These are phyloP conservation scores for Fusarium miscanthi DNA, from an alignment of 2,329 filamentous ascomycete species.

Conservation along the genomic window DNA sequence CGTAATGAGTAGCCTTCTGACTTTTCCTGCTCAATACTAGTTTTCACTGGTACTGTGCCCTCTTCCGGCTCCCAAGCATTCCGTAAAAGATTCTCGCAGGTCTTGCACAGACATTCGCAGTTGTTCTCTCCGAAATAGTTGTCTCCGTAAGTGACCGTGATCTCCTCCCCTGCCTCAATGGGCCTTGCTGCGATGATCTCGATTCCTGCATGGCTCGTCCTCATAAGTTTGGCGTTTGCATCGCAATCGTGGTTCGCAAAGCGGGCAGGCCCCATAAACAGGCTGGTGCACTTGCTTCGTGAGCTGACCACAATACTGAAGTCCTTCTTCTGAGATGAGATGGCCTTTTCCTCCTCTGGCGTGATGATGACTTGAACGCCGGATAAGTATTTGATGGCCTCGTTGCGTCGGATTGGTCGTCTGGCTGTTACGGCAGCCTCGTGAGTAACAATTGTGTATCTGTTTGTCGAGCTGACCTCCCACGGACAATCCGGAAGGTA, in stretches of 20 bases:
- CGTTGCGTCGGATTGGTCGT: constrained; percentile 80
- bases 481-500: constrained; percentile 95
- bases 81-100: constrained; percentile 78
- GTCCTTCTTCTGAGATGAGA: constrained; percentile 86
- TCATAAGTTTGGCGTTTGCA: constrained; percentile 89
- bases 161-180: constrained; percentile 90
- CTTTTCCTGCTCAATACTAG: constrained; percentile 64
- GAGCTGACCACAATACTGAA: constrained; percentile 98
- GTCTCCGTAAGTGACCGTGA: constrained; percentile 95
- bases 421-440: constrained; percentile 90
- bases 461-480: constrained; percentile 90
- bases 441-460: constrained; percentile 90
- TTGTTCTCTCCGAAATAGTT: constrained; percentile 97
- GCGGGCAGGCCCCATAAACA: constrained; percentile 94
- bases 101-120: constrained; percentile 91
- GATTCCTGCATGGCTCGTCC: constrained; percentile 85
- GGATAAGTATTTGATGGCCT: constrained; percentile 88
- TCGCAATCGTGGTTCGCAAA: constrained; percentile 98
- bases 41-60: constrained; percentile 58
- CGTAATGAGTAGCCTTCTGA: constrained; percentile 67
- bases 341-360: constrained; percentile 85
- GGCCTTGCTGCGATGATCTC: constrained; percentile 86
- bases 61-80: constrained; percentile 84
- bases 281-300: constrained; percentile 86
- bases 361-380: constrained; percentile 95